Percentiles rank a stretch among this genome's conserved stretches.
Evolutionary conservation across 1,284 basidiomycete genomes (phyloP).

Genomic region (Takashimella koratensis): DNA sequence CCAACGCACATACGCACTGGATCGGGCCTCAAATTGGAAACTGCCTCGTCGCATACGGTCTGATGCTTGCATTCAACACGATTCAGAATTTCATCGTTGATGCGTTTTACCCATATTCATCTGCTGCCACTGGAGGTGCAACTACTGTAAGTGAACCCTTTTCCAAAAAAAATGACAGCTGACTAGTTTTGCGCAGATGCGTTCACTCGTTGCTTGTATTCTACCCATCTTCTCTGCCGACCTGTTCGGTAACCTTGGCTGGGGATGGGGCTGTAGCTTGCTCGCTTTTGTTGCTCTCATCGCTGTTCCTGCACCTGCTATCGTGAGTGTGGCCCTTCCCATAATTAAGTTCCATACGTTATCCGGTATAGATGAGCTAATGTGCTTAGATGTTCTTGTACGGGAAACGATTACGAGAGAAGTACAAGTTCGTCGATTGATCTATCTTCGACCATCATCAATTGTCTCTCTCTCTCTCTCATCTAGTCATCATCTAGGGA

Average conservation of each 20-base stretch:
- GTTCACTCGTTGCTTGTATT: conserved; percentile 47
- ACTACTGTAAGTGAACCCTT: conserved; percentile 33
- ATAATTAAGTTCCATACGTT: no score
- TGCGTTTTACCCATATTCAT: conserved; percentile 52
- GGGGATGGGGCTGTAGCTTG: conserved; percentile 50
- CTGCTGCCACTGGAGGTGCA: conserved; percentile 49
- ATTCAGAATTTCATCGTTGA: conserved; percentile 51
- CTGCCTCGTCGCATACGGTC: conserved; percentile 32
- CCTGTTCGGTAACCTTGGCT: conserved; percentile 50
- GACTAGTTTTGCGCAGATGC: conserved; percentile 15
- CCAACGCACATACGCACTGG: conserved; percentile 45
- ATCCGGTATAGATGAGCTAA: no score
- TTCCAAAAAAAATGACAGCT: no score
- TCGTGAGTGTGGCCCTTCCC: conserved; percentile 26
- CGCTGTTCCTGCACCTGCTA: conserved; percentile 48
- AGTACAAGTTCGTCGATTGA: conserved; percentile 34
- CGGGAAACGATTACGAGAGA: conserved; percentile 45
- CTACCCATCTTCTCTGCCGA: conserved; percentile 50
- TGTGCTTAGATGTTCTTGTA: conserved; percentile 50
- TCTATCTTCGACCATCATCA: no score
- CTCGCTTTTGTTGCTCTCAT: conserved; percentile 46
- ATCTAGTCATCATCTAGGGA: no score
- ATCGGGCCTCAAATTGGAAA: conserved; percentile 45
- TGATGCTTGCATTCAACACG: conserved; percentile 51
- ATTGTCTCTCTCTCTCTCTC: no score